These are phyloP conservation scores for Picea mariana DNA, from an alignment of 83 land plant genomes.

Conservation along the genomic window DNA sequence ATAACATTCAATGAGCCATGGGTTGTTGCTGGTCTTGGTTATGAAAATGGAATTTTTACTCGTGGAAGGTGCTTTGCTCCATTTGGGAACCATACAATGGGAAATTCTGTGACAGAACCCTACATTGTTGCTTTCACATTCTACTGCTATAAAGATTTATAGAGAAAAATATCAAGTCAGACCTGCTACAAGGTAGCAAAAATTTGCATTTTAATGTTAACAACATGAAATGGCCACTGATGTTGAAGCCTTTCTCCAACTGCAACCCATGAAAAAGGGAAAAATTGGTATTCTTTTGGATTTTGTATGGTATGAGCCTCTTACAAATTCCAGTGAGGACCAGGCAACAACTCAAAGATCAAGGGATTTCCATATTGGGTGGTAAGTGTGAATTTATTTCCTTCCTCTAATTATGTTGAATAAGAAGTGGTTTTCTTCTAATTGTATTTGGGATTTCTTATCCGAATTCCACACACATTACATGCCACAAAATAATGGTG, in stretches of 20 bases:
- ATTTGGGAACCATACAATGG: slow-evolving; percentile 49
- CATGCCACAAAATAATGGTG: neutral
- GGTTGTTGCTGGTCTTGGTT: neutral
- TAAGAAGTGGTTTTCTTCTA: too few species aligned
- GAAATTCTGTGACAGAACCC: slow-evolving; percentile 83
- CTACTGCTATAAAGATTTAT: slow-evolving; percentile 75
- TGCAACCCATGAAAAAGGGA: too few species aligned
- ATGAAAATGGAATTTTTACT: slow-evolving; percentile 79
- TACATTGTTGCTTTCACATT: slow-evolving; percentile 83
- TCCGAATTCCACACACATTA: neutral
- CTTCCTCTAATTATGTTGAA: too few species aligned
- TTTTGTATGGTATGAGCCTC: slow-evolving; percentile 24
- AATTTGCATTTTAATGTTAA: neutral
- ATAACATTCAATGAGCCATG: too few species aligned
- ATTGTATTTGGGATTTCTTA: too few species aligned
- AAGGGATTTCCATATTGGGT: slow-evolving; percentile 24
- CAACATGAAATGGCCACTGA: neutral
- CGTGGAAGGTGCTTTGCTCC: slow-evolving; percentile 67
- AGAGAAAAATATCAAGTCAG: slow-evolving; percentile 75
- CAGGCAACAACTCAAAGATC: slow-evolving; percentile 18
- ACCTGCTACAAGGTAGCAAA: neutral
- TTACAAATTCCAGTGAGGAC: slow-evolving; percentile 1
- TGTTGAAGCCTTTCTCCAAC: neutral
- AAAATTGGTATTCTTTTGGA: slow-evolving; percentile 9
- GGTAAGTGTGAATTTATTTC: slow-evolving; percentile 1